Percentiles rank a stretch among this genome's conserved stretches.
phyloP scores from a whole-genome alignment of 2,329 filamentous ascomycete species.

The Alternaria metachromatica region DNA sequence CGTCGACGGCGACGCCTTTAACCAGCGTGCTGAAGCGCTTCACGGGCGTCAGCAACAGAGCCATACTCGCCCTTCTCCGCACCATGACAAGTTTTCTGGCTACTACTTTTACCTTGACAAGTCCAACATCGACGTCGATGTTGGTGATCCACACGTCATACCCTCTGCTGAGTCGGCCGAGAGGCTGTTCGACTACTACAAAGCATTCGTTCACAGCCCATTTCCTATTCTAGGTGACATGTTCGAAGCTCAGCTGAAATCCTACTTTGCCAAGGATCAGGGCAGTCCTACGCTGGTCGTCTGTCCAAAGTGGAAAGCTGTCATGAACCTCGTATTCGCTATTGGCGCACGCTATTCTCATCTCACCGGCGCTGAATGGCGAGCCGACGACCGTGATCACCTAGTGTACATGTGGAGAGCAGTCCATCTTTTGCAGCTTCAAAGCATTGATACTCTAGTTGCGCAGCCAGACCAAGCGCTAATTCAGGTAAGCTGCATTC shows the following conservation, averaged over 20 bases:
- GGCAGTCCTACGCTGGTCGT: neutral
- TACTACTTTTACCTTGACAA: constrained; percentile 39
- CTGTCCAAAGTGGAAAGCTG: constrained; percentile 38
- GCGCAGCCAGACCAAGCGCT: constrained; percentile 26
- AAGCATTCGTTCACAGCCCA: constrained; percentile 29
- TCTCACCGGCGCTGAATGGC: constrained; percentile 29
- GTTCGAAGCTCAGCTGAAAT: constrained; percentile 13
- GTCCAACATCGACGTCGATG: constrained; percentile 18
- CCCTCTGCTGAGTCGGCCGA: constrained; percentile 35
- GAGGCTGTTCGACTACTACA: constrained; percentile 39
- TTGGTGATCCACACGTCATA: constrained; percentile 28
- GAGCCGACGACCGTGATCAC: constrained; percentile 34
- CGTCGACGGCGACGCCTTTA: constrained; percentile 6
- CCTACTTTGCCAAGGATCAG: constrained; percentile 2
- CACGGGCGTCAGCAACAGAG: neutral
- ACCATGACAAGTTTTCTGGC: neutral
- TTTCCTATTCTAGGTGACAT: constrained; percentile 31
- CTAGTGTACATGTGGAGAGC: constrained; percentile 42
- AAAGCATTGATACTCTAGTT: constrained; percentile 33
- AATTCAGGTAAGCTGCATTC: constrained; percentile 18
- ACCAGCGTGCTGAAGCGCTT: constrained; percentile 6
- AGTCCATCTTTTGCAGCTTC: constrained; percentile 15
- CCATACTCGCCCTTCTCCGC: neutral
- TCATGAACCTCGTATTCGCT: constrained; percentile 50
- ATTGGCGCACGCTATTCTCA: constrained; percentile 46